Conservation (phyloP, 2,329 filamentous ascomycete species). For the Nothomitra cinnamomea region DNA sequence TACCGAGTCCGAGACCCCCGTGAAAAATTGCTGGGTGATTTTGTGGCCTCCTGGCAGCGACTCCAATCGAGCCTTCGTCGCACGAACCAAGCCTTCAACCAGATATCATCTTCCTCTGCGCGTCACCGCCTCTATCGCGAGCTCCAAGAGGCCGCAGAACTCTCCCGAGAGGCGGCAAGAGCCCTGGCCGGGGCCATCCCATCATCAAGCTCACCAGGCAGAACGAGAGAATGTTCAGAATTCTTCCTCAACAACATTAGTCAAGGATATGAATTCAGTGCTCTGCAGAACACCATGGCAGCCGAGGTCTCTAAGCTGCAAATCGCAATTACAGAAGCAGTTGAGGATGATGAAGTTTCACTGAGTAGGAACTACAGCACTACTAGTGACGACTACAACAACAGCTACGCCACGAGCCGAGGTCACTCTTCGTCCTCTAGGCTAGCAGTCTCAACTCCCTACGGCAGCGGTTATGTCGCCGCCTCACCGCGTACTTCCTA, state of each 20-base stretch:
- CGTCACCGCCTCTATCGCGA: neutral
- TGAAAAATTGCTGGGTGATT: neutral
- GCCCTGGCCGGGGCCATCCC: neutral
- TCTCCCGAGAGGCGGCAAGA: neutral
- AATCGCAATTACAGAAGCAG: neutral
- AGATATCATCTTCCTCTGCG: neutral
- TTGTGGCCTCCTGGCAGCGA: neutral
- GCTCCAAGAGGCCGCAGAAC: neutral
- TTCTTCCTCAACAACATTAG: neutral
- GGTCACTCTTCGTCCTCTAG: neutral
- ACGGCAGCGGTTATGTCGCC: neutral
- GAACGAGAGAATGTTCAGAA: neutral
- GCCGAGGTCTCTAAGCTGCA: neutral
- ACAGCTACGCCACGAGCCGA: neutral
- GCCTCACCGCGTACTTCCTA: neutral
- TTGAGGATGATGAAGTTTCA: neutral
- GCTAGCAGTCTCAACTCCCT: neutral
- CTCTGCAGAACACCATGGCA: neutral
- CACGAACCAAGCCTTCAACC: neutral
- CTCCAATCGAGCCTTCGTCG: neutral
- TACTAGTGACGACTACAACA: neutral
- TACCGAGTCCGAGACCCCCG: constrained; percentile 1
- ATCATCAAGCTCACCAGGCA: neutral
- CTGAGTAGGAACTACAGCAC: neutral
- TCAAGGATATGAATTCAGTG: neutral